These are phyloP conservation scores for Saitoella complicata DNA, from an alignment of 805 yeast species.

Conservation along the genomic window DNA sequence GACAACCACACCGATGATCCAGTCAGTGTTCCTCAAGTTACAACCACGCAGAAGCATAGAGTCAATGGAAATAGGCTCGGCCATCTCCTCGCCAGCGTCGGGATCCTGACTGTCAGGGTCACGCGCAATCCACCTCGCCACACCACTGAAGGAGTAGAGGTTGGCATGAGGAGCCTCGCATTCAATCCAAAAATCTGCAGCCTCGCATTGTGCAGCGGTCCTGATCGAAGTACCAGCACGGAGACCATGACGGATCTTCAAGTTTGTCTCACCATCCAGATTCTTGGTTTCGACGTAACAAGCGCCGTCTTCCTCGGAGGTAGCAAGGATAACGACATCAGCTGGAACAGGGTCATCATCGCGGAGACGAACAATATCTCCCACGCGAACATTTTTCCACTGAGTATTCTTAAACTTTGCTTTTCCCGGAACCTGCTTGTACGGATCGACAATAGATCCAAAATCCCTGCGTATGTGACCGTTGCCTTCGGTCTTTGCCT, in stretches of 20 bases:
- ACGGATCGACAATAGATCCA: conserved; percentile 20
- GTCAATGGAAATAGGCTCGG: conserved; percentile 45
- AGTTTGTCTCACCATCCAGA: conserved; percentile 61
- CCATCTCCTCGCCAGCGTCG: conserved; percentile 10
- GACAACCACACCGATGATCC: conserved; percentile 60
- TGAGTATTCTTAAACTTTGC: conserved; percentile 33
- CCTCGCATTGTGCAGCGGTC: conserved; percentile 43
- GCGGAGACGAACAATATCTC: conserved; percentile 51
- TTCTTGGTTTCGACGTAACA: conserved; percentile 57
- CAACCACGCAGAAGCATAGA: conserved; percentile 59
- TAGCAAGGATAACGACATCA: conserved; percentile 48
- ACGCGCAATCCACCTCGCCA: conserved; percentile 32
- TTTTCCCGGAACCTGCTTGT: conserved; percentile 18
- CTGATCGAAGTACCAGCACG: conserved; percentile 37
- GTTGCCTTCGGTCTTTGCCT: too few relatives aligned
- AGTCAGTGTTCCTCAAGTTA: conserved; percentile 54
- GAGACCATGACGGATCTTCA: conserved; percentile 42
- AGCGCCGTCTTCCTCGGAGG: conserved; percentile 54
- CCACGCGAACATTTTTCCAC: conserved; percentile 66
- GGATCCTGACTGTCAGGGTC: conserved; percentile 21
- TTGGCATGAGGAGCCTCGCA: conserved; percentile 58
- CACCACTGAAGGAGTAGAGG: conserved; percentile 52
- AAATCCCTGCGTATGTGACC: background rate
- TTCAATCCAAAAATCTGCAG: conserved; percentile 43
- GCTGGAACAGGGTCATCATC: conserved; percentile 69